These are phyloP conservation scores for Pseudogymnoascus sp. DNA, from an alignment of 2,329 filamentous ascomycete genomes.

Conservation along the genomic window DNA sequence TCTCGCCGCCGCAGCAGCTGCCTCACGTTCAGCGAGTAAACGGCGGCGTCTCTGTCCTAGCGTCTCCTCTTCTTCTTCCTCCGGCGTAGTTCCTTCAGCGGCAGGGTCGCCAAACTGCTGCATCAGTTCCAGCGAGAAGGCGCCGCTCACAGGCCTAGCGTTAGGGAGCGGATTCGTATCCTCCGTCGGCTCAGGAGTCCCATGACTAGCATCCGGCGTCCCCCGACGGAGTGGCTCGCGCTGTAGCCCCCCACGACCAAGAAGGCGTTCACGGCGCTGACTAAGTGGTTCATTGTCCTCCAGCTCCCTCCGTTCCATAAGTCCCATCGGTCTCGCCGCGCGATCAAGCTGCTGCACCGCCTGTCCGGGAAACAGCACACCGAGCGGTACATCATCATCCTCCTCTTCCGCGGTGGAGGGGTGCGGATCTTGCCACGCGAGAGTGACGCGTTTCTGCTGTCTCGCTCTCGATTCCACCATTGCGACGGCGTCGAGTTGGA, in stretches of 20 bases:
- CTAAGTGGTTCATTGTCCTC: constrained; percentile 78
- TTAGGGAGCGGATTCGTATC: constrained; percentile 18
- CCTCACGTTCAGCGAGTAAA: constrained; percentile 58
- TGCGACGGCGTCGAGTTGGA: constrained; percentile 84
- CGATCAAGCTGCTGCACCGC: constrained; percentile 35
- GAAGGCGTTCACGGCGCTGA: constrained; percentile 24
- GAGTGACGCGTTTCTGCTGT: constrained; percentile 65
- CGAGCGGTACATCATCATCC: constrained; percentile 84
- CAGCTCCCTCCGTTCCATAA: constrained; percentile 73
- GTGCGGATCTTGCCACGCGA: constrained; percentile 77
- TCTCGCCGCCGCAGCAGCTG: constrained; percentile 23
- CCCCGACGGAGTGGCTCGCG: constrained; percentile 19
- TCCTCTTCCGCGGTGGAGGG: constrained; percentile 38
- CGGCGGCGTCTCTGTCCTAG: constrained; percentile 68
- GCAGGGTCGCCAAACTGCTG: constrained; percentile 49
- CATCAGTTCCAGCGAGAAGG: constrained; percentile 63
- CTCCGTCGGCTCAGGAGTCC: background rate
- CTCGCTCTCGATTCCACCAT: constrained; percentile 73
- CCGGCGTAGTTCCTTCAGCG: constrained; percentile 19
- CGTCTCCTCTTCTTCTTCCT: constrained; percentile 60
- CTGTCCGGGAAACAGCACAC: constrained; percentile 56
- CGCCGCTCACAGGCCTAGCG: constrained; percentile 48
- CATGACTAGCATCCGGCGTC: constrained; percentile 36
- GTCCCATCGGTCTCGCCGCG: constrained; percentile 54
- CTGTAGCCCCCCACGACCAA: constrained; percentile 13